phyloP scores from a whole-genome alignment of 345 rosid species.

The Turnera subulata region DNA sequence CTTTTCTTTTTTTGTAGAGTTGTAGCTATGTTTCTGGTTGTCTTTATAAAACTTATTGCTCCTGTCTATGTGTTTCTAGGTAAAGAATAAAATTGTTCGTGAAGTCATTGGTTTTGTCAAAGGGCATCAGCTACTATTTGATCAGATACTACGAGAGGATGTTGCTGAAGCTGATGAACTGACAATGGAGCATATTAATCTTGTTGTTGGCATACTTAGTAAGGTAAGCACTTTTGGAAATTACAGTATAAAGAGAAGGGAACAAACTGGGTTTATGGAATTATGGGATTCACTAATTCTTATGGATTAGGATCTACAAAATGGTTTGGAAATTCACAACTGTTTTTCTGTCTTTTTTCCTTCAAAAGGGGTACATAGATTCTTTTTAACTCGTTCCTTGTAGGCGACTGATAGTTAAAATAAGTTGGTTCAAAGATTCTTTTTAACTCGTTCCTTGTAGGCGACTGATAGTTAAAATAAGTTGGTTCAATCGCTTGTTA shows the following conservation, averaged over 20 bases:
- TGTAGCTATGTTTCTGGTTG: background rate
- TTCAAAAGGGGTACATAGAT: background rate
- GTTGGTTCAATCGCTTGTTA: background rate
- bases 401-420: background rate
- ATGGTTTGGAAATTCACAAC: background rate
- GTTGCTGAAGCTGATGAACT: conserved; percentile 60
- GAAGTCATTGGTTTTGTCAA: conserved; percentile 77
- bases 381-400: background rate
- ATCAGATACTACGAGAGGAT: conserved; percentile 79
- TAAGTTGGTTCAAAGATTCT: background rate
- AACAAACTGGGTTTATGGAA: background rate
- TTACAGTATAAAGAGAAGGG: background rate
- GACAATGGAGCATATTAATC: conserved; percentile 82
- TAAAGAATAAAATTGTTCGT: conserved; percentile 81
- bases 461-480: background rate
- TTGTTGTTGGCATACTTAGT: conserved; percentile 84
- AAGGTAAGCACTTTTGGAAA: conserved; percentile 42
- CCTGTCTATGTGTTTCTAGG: conserved; percentile 38
- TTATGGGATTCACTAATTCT: background rate
- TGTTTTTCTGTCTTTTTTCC: background rate
- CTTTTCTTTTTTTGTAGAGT: too few species aligned
- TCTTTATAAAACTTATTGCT: background rate
- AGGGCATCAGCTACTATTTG: conserved; percentile 71
- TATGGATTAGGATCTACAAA: background rate
- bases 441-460: background rate